Evolutionary conservation across 148 eudicot genomes (phyloP).

Genomic region (Cornus florida): DNA sequence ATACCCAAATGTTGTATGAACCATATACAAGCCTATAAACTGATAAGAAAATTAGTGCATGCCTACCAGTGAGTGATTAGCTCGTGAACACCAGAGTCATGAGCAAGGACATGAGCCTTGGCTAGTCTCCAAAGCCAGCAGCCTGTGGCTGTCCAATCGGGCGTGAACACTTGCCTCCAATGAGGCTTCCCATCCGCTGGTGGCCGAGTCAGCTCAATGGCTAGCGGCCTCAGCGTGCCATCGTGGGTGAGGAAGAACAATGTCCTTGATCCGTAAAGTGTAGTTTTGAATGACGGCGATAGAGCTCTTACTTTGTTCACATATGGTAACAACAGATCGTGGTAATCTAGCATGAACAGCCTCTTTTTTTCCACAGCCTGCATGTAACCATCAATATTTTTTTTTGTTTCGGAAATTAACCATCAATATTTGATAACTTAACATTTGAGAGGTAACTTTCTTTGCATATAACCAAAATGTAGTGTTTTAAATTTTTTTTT

Average conservation of each 20-base stretch:
- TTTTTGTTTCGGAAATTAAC: no score
- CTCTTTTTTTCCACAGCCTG: conserved; percentile 68
- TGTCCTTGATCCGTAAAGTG: conserved; percentile 79
- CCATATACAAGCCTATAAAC: no score
- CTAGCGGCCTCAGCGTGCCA: conserved; percentile 56
- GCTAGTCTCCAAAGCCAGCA: conserved; percentile 92
- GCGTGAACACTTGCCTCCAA: conserved; percentile 65
- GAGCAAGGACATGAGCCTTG: conserved; percentile 82
- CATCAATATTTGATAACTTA: no score
- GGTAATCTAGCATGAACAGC: conserved; percentile 75
- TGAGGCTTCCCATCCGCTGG: conserved; percentile 52
- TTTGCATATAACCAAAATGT: no score
- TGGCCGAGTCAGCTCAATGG: conserved; percentile 77
- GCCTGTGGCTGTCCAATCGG: conserved; percentile 46
- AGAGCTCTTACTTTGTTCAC: conserved; percentile 64
- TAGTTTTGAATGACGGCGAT: conserved; percentile 32
- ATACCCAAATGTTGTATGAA: no score
- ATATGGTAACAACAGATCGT: conserved; percentile 71
- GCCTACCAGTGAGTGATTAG: conserved; percentile 77
- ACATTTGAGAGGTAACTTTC: no score
- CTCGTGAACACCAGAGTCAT: conserved; percentile 83
- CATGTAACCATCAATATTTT: neutral
- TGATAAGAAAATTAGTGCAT: neutral
- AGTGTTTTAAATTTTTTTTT: no score
- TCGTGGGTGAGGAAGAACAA: conserved; percentile 47